Evolutionary conservation across 2,329 filamentous ascomycete genomes (phyloP), one percentile per base, ranked within the genome.

Genomic region (Aaosphaeria pasadenensis): DNA sequence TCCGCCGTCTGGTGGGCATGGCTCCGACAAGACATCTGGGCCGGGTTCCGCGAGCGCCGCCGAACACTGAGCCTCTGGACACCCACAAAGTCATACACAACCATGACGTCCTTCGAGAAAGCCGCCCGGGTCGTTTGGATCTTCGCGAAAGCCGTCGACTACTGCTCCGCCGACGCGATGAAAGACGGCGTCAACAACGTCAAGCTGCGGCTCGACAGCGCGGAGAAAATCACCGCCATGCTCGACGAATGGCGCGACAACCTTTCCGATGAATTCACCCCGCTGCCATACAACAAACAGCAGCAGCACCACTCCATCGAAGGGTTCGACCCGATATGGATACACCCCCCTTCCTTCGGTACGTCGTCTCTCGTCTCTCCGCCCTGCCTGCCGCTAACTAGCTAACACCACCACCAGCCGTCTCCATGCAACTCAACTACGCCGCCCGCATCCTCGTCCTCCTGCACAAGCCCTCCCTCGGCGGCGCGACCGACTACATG

Each of bases 1-100:
- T 76, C 77, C 48, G 77, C 80, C 0, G 77, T 81, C 0, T 84
- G 81, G 82, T 85, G 82, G 82, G 77, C 79, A 0, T 84, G 81
- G 82, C 66, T 84, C 3, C 69, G 79, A 11, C 82, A 85, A 56
- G 82, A 85, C 57, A 71, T 82, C 0, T 84, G 81, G 80, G 81
- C 79, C 3, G 80, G 81, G 0, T 82, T 83, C 53, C 72, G 79
- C 0, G 80, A 83, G 55, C 70, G 73, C 24, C 66, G 82, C 3
- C 71, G 74, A 4, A 74, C 75, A 6, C 76, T 82, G 52, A 82
- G 72, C 46, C 79, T 81, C 45, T 84, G 79, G 78, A 72, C 67
- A 35, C 79, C 79, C 0, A 74, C 70, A 7, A 75, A 74, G 46
- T 62, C 69, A 1, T 75, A 75, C 43, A 52, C 64, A 1, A 64